Conservation (phyloP, 805 yeast genomes). For the Ogataea ganodermae region DNA sequence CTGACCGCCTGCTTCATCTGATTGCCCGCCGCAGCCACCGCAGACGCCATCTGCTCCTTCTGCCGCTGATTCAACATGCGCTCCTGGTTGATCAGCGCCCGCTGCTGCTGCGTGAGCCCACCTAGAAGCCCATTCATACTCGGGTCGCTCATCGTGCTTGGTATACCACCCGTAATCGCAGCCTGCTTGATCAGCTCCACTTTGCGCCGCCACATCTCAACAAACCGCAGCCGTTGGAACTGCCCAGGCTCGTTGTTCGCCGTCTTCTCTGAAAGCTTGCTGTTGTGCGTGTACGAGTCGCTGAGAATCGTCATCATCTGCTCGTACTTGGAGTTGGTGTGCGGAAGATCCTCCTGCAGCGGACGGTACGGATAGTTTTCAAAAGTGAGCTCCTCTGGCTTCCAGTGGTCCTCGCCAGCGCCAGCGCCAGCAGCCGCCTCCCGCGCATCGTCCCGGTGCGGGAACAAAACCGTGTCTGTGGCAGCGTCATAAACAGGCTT, state of each 20-base stretch:
- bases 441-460: constrained; percentile 43
- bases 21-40: constrained; percentile 30
- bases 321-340: constrained; percentile 83
- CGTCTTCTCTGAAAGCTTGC: constrained; percentile 28
- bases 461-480: constrained; percentile 34
- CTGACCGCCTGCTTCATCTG: constrained; percentile 12
- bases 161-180: constrained; percentile 32
- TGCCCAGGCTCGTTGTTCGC: constrained; percentile 44
- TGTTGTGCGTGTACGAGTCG: constrained; percentile 44
- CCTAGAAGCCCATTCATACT: constrained; percentile 31
- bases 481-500: constrained; percentile 42
- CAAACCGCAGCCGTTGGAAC: constrained; percentile 83
- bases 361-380: constrained; percentile 34
- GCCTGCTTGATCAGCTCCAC: constrained; percentile 54
- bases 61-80: constrained; percentile 33
- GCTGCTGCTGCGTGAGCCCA: constrained; percentile 32
- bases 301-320: constrained; percentile 78
- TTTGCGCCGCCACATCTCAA: constrained; percentile 80
- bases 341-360: constrained; percentile 69
- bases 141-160: constrained; percentile 17
- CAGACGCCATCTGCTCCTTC: constrained; percentile 37
- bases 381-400: constrained; percentile 19
- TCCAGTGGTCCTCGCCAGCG: constrained; percentile 1
- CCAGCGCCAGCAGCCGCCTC: constrained; percentile 17
- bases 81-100: constrained; percentile 32